Evolutionary conservation across 352 stramenopile species (phyloP), one percentile per base, ranked within the genome.

Genomic region (Pythium scleroteichum): DNA sequence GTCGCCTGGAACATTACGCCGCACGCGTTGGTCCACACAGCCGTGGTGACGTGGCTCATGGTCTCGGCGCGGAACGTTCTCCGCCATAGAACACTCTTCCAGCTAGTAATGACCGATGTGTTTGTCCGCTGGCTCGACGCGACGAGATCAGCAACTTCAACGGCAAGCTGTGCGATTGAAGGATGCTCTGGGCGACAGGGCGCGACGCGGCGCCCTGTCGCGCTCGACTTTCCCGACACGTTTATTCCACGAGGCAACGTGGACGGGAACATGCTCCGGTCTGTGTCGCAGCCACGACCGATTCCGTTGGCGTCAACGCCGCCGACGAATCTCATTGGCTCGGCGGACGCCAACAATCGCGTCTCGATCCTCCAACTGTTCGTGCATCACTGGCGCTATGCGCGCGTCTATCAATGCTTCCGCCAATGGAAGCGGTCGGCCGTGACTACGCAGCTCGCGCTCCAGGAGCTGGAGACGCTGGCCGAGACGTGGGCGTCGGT

Each of bases 1-100:
- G 19, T 42, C 22, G 9, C 20, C 16, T 26, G 46, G 17, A 27
- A 38, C 24, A 56, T 38, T 22, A 63, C 33, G n/a, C 13, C 6
- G 17, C 8, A 19, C 12, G 46, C 20, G 9, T 20, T 42, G 14
- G 20, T 44, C 19, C 35, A 32, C 10, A 22, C 67, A 24, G 55
- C 69, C 29, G 32, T 84, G 4, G 64, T 59, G 6, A 58, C 47
- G 23, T 87, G 75, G 78, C 48, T 87, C 12, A 62, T 62, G 1
- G 27, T 44, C 39, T 22, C 24, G 12, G 33, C 50, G 13, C 33
- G 13, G 33, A 27, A 14, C 6, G 49, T 45, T 33, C 5, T 26
- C 23, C 52, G 35, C 6, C 24, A 32, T 38, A 57, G 56, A 35
- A 47, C 44, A 33, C 49, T 20, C 44, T 23, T 24, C 8, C 2